These are phyloP conservation scores for Acanthamoeba healyi DNA, from an alignment of 208 protist species.

Conservation along the genomic window DNA sequence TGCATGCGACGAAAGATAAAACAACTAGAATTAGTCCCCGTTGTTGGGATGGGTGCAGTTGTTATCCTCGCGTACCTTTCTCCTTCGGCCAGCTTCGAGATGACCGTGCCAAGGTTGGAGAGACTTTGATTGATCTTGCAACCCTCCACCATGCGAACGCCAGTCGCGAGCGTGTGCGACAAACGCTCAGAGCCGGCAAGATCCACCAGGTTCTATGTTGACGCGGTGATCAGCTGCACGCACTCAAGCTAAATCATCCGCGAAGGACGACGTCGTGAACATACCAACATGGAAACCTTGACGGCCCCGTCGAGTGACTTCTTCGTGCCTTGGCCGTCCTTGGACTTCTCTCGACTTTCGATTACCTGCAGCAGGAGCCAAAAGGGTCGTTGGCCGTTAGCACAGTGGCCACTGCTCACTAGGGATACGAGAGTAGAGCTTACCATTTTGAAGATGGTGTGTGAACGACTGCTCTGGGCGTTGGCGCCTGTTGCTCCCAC, in stretches of 20 bases:
- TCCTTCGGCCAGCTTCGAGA: constrained; percentile 87
- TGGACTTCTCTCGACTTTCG: constrained; percentile 53
- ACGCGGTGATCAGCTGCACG: constrained; percentile 71
- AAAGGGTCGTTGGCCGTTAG: neutral
- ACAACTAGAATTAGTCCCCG: too few relatives aligned
- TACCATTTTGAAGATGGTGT: constrained; percentile 97
- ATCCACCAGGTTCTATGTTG: constrained; percentile 97
- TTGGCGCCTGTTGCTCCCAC: constrained; percentile 96
- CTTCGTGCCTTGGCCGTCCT: constrained; percentile 16
- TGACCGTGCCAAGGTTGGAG: constrained; percentile 92
- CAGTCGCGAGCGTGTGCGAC: constrained; percentile 94
- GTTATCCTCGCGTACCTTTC: neutral
- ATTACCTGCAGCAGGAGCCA: too few relatives aligned
- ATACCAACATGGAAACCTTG: constrained; percentile 67
- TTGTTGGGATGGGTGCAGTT: constrained; percentile 15
- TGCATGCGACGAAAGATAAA: constrained; percentile 13
- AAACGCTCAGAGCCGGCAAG: constrained; percentile 97
- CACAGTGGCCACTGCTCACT: neutral
- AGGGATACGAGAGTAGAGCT: neutral
- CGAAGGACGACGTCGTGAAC: too few relatives aligned
- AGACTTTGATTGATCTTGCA: constrained; percentile 97
- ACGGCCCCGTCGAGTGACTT: constrained; percentile 74
- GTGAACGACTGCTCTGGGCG: constrained; percentile 95
- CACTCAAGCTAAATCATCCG: neutral
- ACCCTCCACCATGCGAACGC: constrained; percentile 95